phyloP scores from a whole-genome alignment of 2,329 filamentous ascomycete genomes.

The Xylaria sp. region DNA sequence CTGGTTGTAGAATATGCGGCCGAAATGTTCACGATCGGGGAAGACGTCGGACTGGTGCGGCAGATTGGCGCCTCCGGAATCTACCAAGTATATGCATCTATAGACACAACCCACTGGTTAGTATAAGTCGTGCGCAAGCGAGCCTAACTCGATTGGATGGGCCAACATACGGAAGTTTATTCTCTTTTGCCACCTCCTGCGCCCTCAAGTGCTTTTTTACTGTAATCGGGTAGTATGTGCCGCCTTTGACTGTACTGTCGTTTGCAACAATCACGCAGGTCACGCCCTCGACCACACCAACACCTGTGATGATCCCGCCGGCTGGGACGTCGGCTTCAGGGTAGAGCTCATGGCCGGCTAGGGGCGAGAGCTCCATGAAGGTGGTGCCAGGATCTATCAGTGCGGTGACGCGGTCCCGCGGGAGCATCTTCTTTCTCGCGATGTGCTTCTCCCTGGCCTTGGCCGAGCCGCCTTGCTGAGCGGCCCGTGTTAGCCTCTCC shows the following conservation, averaged over 20 bases:
- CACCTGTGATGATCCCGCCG: constrained; percentile 89
- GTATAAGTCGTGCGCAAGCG: background rate
- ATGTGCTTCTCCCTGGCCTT: constrained; percentile 89
- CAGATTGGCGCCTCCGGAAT: constrained; percentile 93
- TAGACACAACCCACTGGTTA: constrained; percentile 11
- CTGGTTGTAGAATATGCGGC: constrained; percentile 98
- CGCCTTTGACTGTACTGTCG: constrained; percentile 96
- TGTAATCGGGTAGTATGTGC: constrained; percentile 95
- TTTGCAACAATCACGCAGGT: constrained; percentile 94
- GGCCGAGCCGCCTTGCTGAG: constrained; percentile 76
- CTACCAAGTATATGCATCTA: constrained; percentile 91
- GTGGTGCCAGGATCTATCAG: constrained; percentile 87
- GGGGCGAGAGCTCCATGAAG: constrained; percentile 91
- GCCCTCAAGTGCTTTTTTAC: constrained; percentile 97
- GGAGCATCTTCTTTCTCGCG: constrained; percentile 90
- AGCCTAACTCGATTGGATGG: background rate
- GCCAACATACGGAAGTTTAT: constrained; percentile 67
- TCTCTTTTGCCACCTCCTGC: constrained; percentile 88
- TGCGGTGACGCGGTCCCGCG: constrained; percentile 84
- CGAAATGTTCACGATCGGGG: constrained; percentile 92
- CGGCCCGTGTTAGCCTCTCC: constrained; percentile 70
- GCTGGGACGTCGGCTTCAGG: constrained; percentile 85
- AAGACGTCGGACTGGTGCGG: constrained; percentile 96
- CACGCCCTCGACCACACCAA: constrained; percentile 88
- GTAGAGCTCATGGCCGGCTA: constrained; percentile 87